Conservation (phyloP, 768 basidiomycete species). For the Hemileccinum rubropunctum region DNA sequence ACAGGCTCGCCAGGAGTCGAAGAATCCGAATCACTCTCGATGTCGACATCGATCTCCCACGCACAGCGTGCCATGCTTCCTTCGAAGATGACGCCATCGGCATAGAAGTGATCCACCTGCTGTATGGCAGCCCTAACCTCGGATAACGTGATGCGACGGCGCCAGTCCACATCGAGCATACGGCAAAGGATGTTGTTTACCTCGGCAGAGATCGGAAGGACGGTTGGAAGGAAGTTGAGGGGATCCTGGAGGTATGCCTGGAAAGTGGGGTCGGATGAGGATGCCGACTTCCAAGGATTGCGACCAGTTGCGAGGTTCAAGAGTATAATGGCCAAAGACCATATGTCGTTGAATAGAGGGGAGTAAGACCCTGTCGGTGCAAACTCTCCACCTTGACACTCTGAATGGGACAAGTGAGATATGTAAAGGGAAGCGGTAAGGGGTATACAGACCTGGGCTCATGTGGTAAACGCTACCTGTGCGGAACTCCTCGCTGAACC, state of each 20-base stretch:
- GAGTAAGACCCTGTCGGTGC: conserved; percentile 70
- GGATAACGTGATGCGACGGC: conserved; percentile 43
- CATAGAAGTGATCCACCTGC: conserved; percentile 63
- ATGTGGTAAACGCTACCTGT: conserved; percentile 99
- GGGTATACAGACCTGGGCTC: conserved; percentile 71
- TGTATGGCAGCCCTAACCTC: conserved; percentile 55
- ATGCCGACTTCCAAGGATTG: conserved; percentile 95
- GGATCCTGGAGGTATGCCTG: conserved; percentile 81
- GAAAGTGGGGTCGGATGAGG: conserved; percentile 81
- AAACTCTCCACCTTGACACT: conserved; percentile 79
- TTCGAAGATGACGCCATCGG: conserved; percentile 73
- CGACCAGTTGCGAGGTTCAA: conserved; percentile 93
- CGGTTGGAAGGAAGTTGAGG: conserved; percentile 73
- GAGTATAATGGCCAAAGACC: conserved; percentile 95
- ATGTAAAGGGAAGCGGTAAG: conserved; percentile 9
- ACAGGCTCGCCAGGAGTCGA: conserved; percentile 44
- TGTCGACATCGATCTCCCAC: conserved; percentile 72
- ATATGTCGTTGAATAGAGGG: conserved; percentile 88
- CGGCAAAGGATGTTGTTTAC: conserved; percentile 72
- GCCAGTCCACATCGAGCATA: conserved; percentile 72
- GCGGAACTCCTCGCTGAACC: conserved; percentile 81
- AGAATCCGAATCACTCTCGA: conserved; percentile 60
- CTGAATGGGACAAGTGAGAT: conserved; percentile 41
- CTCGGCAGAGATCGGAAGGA: conserved; percentile 76
- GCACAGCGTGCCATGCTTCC: conserved; percentile 76